A percentile compares a stretch with the other conserved stretches of the same genome.
Evolutionary conservation across 345 rosid species (phyloP).

Genomic region (Ceriops tagal): DNA sequence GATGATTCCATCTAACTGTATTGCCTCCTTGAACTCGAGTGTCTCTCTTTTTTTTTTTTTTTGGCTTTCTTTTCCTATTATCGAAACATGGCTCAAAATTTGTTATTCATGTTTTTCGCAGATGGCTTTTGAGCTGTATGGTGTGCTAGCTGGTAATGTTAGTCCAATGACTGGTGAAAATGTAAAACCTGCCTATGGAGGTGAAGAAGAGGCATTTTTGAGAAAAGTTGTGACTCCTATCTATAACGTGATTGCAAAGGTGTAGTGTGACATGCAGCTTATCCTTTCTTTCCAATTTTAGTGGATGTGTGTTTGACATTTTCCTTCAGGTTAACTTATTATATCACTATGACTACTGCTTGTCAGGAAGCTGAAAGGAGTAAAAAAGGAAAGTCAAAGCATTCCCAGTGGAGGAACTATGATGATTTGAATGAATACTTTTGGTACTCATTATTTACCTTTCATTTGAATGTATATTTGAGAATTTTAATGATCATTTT

Average conservation of each 20-base stretch:
- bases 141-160: slow-evolving; percentile 95
- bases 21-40: neutral
- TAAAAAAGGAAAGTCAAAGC: slow-evolving; percentile 84
- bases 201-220: slow-evolving; percentile 96
- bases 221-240: slow-evolving; percentile 88
- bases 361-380: slow-evolving; percentile 87
- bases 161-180: slow-evolving; percentile 99
- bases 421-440: slow-evolving; percentile 97
- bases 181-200: slow-evolving; percentile 96
- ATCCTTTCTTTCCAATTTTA: neutral
- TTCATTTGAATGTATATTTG: no score
- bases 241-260: slow-evolving; percentile 78
- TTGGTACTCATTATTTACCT: slow-evolving; percentile 42
- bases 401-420: slow-evolving; percentile 98
- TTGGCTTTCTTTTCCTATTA: slow-evolving; percentile 4
- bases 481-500: neutral
- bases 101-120: slow-evolving; percentile 20
- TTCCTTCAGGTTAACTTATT: slow-evolving; percentile 8
- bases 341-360: slow-evolving; percentile 12
- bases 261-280: slow-evolving; percentile 15
- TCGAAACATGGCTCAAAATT: no score
- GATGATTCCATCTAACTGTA: neutral
- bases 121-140: slow-evolving; percentile 99
- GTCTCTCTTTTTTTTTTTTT: neutral
- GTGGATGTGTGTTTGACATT: neutral